Evolutionary conservation across 2,329 filamentous ascomycete species (phyloP), one percentile per base, ranked within the genome.

Genomic region (Aspergillus flavus): DNA sequence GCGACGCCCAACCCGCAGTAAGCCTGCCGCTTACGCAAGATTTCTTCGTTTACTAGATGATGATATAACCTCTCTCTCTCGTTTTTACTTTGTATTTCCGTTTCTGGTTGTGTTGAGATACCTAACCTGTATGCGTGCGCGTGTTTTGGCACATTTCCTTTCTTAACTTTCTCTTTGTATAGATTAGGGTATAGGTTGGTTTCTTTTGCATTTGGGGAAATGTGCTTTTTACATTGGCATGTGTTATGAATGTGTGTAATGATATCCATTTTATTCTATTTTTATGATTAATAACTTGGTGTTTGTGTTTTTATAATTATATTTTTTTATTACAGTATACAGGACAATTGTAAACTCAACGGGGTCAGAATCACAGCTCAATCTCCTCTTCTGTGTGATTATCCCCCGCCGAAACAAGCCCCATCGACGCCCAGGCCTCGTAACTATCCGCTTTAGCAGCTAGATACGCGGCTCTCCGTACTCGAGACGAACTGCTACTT

Each of bases 21-120:
- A 83, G 74, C 58, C 76, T 97, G 78, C 93, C 93, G 7, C 81
- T 97, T 74, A 88, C 90, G 63, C 93, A 96, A 81, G 82, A 66
- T 52, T 71, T 67, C 28, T 71, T 63, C 54, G 61, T 71, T 61
- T 71, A 67, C 46, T 71, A 66, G 39, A 30, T 10, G n/a, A 39
- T 23, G 39, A 41, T 41, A 41, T 21, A 53, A 32, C 26, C 36
- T 52, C 14, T 45, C 28, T 57, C 50, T 53, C 23, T 36, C 26
- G 2, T 53, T 58, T 50, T 58, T 4, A 55, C 19, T 36, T 32
- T 39, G 16, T 23, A 21, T 54, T 34, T 36, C 11, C 6, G 19
- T 32, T 50, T 16, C 26, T 50, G 21, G 14, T 19, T 30, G 26
- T 26, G n/a, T 55, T 28, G 52, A 55, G 52, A 55, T 55, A 55